Conservation (phyloP, 805 yeast species). For the Spathaspora arborariae region DNA sequence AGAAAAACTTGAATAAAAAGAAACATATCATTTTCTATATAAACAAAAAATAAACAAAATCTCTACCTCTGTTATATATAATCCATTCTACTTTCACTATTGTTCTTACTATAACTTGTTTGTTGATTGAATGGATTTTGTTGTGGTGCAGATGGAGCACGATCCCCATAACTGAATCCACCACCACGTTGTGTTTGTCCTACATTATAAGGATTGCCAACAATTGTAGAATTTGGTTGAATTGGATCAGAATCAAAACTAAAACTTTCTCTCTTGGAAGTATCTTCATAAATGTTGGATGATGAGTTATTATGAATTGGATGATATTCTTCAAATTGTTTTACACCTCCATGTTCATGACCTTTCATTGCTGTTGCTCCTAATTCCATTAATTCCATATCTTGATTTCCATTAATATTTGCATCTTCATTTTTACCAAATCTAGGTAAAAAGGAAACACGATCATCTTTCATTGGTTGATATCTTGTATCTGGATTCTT, state of each 20-base stretch:
- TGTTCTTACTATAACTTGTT: constrained; percentile 1
- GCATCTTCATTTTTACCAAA: constrained; percentile 31
- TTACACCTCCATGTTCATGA: constrained; percentile 39
- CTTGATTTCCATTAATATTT: constrained; percentile 30
- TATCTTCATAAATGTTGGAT: constrained; percentile 8
- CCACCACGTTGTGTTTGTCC: neutral
- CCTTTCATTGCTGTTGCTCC: constrained; percentile 70
- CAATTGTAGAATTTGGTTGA: constrained; percentile 41
- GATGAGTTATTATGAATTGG: neutral
- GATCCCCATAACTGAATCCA: constrained; percentile 8
- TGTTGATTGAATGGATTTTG: constrained; percentile 3
- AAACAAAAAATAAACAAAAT: neutral
- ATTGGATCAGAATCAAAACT: constrained; percentile 34
- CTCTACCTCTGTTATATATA: neutral
- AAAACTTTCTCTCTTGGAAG: constrained; percentile 23
- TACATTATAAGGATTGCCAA: constrained; percentile 34
- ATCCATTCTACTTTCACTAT: constrained; percentile 8
- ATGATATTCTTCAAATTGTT: constrained; percentile 2
- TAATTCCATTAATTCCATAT: constrained; percentile 66
- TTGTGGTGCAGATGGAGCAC: neutral
- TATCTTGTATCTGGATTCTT: constrained; percentile 94
- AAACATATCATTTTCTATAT: neutral
- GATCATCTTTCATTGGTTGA: constrained; percentile 94
- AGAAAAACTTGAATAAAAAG: neutral
- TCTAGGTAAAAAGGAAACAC: constrained; percentile 89